phyloP scores from a whole-genome alignment of 1,284 basidiomycete species.

The Serendipita sp. region DNA sequence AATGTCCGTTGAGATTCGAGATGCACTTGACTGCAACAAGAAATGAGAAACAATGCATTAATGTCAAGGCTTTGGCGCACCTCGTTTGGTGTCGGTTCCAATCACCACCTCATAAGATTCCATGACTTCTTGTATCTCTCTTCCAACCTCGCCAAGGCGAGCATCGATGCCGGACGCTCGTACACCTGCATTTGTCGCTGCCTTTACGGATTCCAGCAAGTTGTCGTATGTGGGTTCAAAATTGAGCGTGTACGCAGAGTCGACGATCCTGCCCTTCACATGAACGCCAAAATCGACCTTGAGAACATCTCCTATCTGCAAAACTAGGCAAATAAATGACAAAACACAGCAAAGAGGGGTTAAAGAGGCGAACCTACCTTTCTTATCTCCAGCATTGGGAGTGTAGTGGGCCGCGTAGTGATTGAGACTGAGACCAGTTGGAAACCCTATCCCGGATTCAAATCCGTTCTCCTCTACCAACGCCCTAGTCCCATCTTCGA shows the following conservation, averaged over 20 bases:
- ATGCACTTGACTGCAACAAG: conserved; percentile 70
- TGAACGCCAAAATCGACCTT: conserved; percentile 98
- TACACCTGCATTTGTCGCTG: conserved; percentile 85
- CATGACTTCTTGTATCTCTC: conserved; percentile 95
- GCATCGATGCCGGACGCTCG: conserved; percentile 93
- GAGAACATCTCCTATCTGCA: conserved; percentile 75
- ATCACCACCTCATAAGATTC: conserved; percentile 96
- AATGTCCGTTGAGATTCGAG: conserved; percentile 81
- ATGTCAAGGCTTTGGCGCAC: conserved; percentile 29
- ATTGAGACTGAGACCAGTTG: conserved; percentile 91
- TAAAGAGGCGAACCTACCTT: conserved; percentile 33
- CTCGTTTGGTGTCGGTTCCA: conserved; percentile 69
- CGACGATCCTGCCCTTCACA: conserved; percentile 84
- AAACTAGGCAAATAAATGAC: conserved; percentile 31
- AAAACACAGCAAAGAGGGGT: conserved; percentile 4
- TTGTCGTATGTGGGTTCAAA: conserved; percentile 87
- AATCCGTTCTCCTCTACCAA: conserved; percentile 85
- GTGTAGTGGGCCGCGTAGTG: conserved; percentile 95
- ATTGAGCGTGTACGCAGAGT: conserved; percentile 68
- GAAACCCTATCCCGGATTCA: conserved; percentile 82
- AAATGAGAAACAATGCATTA: not conserved
- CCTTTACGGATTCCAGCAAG: conserved; percentile 81
- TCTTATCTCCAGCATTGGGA: conserved; percentile 89
- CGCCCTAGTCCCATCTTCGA: conserved; percentile 83
- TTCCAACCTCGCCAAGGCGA: conserved; percentile 84